Conservation (phyloP, 2,329 filamentous ascomycete species). For the Aspergillus tanneri region DNA sequence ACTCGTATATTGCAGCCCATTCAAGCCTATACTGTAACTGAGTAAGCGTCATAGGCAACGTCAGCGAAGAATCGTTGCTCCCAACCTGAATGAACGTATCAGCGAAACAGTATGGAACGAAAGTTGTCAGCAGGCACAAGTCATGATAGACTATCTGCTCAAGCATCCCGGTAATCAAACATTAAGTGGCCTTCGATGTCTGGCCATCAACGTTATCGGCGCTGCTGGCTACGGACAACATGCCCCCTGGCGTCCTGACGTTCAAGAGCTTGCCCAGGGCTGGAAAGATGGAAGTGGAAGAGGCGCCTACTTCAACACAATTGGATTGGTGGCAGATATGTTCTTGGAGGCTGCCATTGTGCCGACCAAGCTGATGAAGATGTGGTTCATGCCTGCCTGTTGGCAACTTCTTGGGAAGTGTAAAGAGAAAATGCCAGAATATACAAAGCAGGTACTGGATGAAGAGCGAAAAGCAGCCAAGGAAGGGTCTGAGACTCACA, state of each 20-base stretch:
- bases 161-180: conserved; percentile 26
- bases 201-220: conserved; percentile 43
- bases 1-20: not conserved
- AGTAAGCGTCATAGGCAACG: conserved; percentile 26
- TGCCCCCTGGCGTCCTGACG: conserved; percentile 28
- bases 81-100: conserved; percentile 40
- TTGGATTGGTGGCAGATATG: conserved; percentile 31
- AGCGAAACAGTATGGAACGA: conserved; percentile 38
- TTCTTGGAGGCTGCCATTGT: conserved; percentile 31
- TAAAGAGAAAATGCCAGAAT: conserved; percentile 5
- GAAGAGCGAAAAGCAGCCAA: conserved; percentile 1
- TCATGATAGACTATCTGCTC: conserved; percentile 33
- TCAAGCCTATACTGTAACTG: not conserved
- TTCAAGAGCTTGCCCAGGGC: conserved; percentile 18
- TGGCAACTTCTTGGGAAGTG: conserved; percentile 1
- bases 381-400: conserved; percentile 2
- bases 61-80: conserved; percentile 38
- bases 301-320: conserved; percentile 34
- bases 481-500: not conserved
- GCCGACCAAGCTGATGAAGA: conserved; percentile 23
- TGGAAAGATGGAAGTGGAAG: conserved; percentile 10
- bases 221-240: conserved; percentile 35
- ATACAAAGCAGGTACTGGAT: conserved; percentile 4
- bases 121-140: conserved; percentile 29
- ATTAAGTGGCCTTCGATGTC: conserved; percentile 28